A percentile compares a stretch with the other conserved stretches of the same genome.
These are phyloP conservation scores for Paramarasmius palmivorus DNA, from an alignment of 1,284 basidiomycete genomes.

Conservation along the genomic window DNA sequence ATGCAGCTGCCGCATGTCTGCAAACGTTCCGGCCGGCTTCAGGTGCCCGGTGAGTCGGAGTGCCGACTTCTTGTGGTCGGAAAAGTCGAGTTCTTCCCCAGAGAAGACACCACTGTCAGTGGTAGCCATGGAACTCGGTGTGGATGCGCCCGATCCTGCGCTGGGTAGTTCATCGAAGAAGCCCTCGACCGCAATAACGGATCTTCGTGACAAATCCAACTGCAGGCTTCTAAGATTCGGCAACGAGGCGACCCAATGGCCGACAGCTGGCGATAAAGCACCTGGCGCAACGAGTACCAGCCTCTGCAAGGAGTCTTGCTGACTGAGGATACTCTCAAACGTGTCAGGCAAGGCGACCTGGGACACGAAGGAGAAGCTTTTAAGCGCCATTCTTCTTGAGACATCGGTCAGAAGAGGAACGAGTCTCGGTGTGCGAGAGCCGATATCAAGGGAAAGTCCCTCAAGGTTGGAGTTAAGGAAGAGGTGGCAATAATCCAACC, in stretches of 20 bases:
- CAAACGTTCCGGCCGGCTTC: conserved; percentile 54
- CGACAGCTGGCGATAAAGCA: conserved; percentile 63
- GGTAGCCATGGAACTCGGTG: conserved; percentile 62
- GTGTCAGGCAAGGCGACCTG: conserved; percentile 67
- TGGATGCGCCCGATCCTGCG: conserved; percentile 62
- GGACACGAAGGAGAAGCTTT: conserved; percentile 66
- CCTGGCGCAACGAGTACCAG: conserved; percentile 69
- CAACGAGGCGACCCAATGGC: conserved; percentile 65
- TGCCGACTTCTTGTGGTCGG: conserved; percentile 65
- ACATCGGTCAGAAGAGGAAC: conserved; percentile 62
- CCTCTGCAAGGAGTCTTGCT: conserved; percentile 60
- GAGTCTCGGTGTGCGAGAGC: conserved; percentile 54
- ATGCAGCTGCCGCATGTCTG: conserved; percentile 56
- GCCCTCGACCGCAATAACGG: conserved; percentile 66
- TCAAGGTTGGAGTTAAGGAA: conserved; percentile 66
- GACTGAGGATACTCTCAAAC: conserved; percentile 62
- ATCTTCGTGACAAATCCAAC: conserved; percentile 68
- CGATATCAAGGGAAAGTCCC: conserved; percentile 59
- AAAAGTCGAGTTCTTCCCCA: conserved; percentile 70
- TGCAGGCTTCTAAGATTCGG: conserved; percentile 60
- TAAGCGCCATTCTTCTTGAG: conserved; percentile 58
- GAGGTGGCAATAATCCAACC: conserved; percentile 59
- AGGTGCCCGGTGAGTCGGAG: conserved; percentile 57
- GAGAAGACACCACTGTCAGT: conserved; percentile 77
- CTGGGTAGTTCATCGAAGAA: conserved; percentile 68